Percentiles rank a stretch among this genome's conserved stretches.
phyloP scores from a whole-genome alignment of 2,329 filamentous ascomycete species.

The Aspergillus tamarii region DNA sequence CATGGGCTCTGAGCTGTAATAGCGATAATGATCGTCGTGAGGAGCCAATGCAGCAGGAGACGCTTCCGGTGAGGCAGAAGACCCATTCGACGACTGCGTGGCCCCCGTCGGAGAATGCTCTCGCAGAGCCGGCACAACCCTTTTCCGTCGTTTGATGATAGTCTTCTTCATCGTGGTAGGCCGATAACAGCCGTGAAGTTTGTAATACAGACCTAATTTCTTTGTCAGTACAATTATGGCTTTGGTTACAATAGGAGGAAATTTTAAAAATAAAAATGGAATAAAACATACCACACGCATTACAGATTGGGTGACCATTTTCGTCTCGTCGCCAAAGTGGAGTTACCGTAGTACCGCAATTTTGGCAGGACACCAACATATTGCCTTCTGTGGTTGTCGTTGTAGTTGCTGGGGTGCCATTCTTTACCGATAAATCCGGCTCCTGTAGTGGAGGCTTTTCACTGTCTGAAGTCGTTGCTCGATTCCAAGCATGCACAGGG shows the following conservation, averaged over 20 bases:
- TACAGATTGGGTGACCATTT: conserved; percentile 94
- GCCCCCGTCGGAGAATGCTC: conserved; percentile 48
- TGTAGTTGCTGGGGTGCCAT: conserved; percentile 22
- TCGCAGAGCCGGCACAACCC: conserved; percentile 78
- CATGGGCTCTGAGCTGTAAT: conserved; percentile 37
- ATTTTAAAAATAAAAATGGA: neutral
- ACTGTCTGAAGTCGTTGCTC: conserved; percentile 33
- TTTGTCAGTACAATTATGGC: neutral
- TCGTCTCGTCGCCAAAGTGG: conserved; percentile 95
- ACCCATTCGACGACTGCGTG: conserved; percentile 45
- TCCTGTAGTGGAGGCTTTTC: conserved; percentile 25
- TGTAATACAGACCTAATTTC: conserved; percentile 83
- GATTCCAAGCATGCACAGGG: conserved; percentile 36
- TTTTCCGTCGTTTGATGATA: conserved; percentile 92
- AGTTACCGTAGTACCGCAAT: conserved; percentile 95
- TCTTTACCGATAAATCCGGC: conserved; percentile 29
- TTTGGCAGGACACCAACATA: conserved; percentile 89
- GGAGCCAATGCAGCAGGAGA: conserved; percentile 37
- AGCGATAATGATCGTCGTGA: conserved; percentile 38
- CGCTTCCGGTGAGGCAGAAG: conserved; percentile 48
- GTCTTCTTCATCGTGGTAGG: conserved; percentile 99
- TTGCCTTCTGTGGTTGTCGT: conserved; percentile 29
- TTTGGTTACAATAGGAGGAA: neutral
- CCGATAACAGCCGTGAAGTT: conserved; percentile 89
- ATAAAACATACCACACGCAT: conserved; percentile 83